Conservation (phyloP, 2,329 filamentous ascomycete genomes). For the Talaromyces piceae region DNA sequence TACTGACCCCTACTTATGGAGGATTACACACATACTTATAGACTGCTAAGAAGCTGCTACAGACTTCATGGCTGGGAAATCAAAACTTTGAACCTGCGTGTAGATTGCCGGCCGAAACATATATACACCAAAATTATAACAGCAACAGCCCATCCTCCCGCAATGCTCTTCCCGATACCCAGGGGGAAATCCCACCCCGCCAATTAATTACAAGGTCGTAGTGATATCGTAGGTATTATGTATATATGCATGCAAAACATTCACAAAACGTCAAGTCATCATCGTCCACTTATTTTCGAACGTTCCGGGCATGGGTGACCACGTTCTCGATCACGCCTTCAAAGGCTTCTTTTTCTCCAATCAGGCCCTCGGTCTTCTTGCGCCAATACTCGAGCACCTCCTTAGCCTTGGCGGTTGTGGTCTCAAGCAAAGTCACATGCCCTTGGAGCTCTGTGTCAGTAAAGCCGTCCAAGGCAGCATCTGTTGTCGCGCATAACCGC, state of each 20-base stretch:
- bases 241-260: background rate
- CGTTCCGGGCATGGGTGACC: constrained; percentile 81
- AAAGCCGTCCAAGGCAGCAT: constrained; percentile 72
- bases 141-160: background rate
- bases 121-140: constrained; percentile 1
- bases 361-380: constrained; percentile 73
- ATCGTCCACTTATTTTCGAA: constrained; percentile 62
- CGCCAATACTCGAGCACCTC: constrained; percentile 83
- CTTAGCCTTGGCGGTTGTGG: constrained; percentile 62
- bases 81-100: background rate
- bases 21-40: no score
- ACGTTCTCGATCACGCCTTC: constrained; percentile 96
- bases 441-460: constrained; percentile 66
- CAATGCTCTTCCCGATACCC: background rate
- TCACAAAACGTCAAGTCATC: background rate
- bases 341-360: constrained; percentile 87
- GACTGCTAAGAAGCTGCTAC: no score
- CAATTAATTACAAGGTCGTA: background rate
- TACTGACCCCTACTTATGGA: no score
- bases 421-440: constrained; percentile 64
- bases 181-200: background rate
- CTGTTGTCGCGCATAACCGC: constrained; percentile 74
- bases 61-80: no score
- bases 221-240: background rate
- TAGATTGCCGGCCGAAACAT: background rate